Percentiles rank a stretch among this genome's conserved stretches.
phyloP scores from a whole-genome alignment of 169 alveolate genomes.

The Plasmodium berghei region DNA sequence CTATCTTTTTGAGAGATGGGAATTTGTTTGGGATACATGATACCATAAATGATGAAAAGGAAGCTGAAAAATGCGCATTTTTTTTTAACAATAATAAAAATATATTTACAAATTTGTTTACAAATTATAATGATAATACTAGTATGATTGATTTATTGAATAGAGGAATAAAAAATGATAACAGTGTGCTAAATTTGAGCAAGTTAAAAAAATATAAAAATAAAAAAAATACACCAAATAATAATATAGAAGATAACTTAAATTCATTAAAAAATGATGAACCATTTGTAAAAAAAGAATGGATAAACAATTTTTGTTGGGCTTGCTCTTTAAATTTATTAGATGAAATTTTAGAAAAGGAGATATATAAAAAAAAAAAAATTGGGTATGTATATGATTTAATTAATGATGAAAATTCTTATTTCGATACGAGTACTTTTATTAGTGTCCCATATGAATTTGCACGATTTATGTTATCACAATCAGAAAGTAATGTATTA shows the following conservation, averaged over 20 bases:
- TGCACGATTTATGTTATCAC: conserved; percentile 56
- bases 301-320: conserved; percentile 70
- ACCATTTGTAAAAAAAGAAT: conserved; percentile 20
- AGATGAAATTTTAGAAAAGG: conserved; percentile 70
- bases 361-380: conserved; percentile 65
- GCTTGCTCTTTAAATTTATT: conserved; percentile 59
- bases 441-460: conserved; percentile 74
- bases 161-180: conserved; percentile 13
- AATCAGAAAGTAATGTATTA: conserved; percentile 15
- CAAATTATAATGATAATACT: conserved; percentile 16
- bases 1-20: conserved; percentile 21
- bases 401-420: conserved; percentile 57
- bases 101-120: conserved; percentile 43
- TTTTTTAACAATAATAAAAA: conserved; percentile 69
- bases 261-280: background rate
- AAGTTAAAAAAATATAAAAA: conserved; percentile 11
- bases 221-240: background rate
- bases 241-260: background rate
- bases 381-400: conserved; percentile 52
- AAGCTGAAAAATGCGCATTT: conserved; percentile 61
- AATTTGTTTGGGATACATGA: conserved; percentile 57
- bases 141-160: conserved; percentile 20
- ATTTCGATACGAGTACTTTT: conserved; percentile 65
- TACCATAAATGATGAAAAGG: conserved; percentile 59
- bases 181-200: background rate